These are phyloP conservation scores for Stagonosporopsis chrysanthemi DNA, from an alignment of 2,329 filamentous ascomycete genomes.

Conservation along the genomic window DNA sequence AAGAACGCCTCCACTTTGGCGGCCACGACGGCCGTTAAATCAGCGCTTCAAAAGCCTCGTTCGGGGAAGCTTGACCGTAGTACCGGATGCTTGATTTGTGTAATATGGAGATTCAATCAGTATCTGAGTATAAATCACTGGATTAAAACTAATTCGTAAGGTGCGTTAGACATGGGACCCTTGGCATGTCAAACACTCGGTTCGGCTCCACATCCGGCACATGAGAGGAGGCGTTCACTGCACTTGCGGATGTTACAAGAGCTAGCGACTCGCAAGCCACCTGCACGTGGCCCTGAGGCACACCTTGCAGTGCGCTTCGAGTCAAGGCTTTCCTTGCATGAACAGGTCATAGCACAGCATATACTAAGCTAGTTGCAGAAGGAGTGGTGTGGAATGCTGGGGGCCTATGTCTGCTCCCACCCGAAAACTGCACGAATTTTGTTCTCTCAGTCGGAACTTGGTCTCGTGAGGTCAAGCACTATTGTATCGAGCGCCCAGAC, in stretches of 20 bases:
- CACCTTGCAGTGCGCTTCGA: neutral
- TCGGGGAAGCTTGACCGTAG: neutral
- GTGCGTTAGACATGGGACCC: neutral
- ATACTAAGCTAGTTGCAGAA: neutral
- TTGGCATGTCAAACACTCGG: neutral
- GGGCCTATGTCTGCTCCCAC: neutral
- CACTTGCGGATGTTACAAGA: neutral
- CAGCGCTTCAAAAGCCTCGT: neutral
- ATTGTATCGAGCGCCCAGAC: neutral
- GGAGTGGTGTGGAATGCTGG: neutral
- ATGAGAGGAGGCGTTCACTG: neutral
- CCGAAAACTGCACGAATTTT: neutral
- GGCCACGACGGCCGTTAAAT: neutral
- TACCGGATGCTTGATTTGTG: neutral
- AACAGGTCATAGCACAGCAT: neutral
- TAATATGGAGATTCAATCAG: neutral
- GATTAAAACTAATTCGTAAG: neutral
- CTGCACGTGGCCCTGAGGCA: neutral
- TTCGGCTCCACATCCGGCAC: neutral
- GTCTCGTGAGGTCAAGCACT: neutral
- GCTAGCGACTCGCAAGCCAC: neutral
- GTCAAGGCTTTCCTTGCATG: neutral
- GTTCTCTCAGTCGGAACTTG: neutral
- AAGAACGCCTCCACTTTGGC: constrained; percentile 1
- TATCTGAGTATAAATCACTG: neutral